Percentiles rank a stretch among this genome's conserved stretches.
Evolutionary conservation across 139 green algal genomes (phyloP).

Genomic region (Picochlorum sp.): DNA sequence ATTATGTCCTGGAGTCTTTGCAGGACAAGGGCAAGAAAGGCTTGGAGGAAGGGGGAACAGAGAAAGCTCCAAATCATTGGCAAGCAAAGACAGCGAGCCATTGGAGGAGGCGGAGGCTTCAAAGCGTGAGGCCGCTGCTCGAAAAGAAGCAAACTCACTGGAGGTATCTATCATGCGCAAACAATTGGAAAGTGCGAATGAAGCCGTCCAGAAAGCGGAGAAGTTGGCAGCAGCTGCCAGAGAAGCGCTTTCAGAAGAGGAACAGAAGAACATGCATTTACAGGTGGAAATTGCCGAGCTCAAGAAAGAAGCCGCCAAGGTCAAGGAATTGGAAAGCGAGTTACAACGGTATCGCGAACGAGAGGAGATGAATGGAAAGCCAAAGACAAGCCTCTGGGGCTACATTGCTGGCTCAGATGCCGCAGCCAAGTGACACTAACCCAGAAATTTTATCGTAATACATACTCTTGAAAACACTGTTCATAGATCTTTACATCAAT

Average conservation of each 20-base stretch:
- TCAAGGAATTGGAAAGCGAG: slow-evolving; percentile 41
- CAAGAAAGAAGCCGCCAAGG: slow-evolving; percentile 18
- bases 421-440: not conserved
- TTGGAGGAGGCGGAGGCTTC: slow-evolving; percentile 24
- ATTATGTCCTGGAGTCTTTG: slow-evolving; percentile 11
- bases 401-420: slow-evolving; percentile 24
- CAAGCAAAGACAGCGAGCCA: not conserved
- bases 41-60: not conserved
- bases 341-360: slow-evolving; percentile 10
- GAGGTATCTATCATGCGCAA: slow-evolving; percentile 68
- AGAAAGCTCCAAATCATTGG: not conserved
- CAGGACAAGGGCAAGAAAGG: not conserved
- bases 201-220: slow-evolving; percentile 25
- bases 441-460: not conserved
- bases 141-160: slow-evolving; percentile 45
- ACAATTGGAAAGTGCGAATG: slow-evolving; percentile 52
- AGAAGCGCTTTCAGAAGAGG: slow-evolving; percentile 35
- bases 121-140: slow-evolving; percentile 28
- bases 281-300: slow-evolving; percentile 51
- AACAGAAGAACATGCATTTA: slow-evolving; percentile 37
- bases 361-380: not conserved
- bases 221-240: slow-evolving; percentile 17
- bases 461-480: not conserved
- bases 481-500: not conserved
- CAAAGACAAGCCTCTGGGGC: slow-evolving; percentile 24